These are phyloP conservation scores for Eragrostis tef DNA, from an alignment of 202 grass and related monocot genomes.

Conservation along the genomic window DNA sequence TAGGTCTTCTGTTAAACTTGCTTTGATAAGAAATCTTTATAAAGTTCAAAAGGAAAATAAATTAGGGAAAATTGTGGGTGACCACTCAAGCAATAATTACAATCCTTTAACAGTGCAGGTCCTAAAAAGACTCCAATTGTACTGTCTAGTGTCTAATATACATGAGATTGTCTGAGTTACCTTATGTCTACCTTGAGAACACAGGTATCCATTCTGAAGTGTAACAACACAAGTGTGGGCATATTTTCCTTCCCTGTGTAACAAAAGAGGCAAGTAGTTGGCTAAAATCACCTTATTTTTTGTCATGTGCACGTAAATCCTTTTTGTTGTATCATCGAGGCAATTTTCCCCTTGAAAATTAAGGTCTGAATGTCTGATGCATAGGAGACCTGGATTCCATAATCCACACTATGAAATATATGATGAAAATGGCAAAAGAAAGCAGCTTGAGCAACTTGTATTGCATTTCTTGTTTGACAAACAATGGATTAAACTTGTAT, in stretches of 20 bases:
- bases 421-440: conserved; percentile 33
- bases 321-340: no score
- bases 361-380: no score
- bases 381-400: no score
- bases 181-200: conserved; percentile 76
- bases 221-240: conserved; percentile 80
- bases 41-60: background rate
- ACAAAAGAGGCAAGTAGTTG: no score
- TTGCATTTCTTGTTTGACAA: conserved; percentile 31
- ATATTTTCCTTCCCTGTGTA: conserved; percentile 91
- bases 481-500: background rate
- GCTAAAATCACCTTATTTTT: no score
- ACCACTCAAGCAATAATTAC: background rate
- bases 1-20: conserved; percentile 35
- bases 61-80: background rate
- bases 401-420: conserved; percentile 12
- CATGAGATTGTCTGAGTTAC: conserved; percentile 55
- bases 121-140: conserved; percentile 29
- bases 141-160: conserved; percentile 39
- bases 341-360: no score
- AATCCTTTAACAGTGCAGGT: conserved; percentile 16
- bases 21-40: conserved; percentile 8
- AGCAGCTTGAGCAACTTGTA: conserved; percentile 24
- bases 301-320: no score
- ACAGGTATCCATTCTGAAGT: conserved; percentile 87